Conservation (phyloP, 805 yeast species). For the Myxozyma monticola region DNA sequence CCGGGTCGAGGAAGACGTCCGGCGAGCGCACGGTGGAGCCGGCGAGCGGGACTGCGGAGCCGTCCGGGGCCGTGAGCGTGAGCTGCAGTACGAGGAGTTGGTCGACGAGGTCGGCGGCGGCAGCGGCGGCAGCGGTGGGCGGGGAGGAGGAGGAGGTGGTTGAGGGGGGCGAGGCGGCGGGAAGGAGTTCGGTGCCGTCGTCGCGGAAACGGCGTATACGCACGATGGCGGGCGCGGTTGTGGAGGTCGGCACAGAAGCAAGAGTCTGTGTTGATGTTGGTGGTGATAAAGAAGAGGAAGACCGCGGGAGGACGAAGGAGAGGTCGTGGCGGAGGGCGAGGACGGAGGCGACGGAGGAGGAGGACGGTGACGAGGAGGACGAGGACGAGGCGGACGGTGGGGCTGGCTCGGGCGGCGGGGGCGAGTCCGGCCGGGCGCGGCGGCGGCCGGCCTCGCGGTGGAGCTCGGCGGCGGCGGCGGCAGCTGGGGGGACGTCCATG, state of each 20-base stretch:
- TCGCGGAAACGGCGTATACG: background rate
- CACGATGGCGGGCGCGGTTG: background rate
- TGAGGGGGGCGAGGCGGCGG: background rate
- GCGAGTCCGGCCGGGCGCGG: too few relatives aligned
- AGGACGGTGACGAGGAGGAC: background rate
- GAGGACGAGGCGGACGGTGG: background rate
- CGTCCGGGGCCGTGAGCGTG: background rate
- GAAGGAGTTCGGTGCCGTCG: background rate
- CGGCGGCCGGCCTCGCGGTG: too few relatives aligned
- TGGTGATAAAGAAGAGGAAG: background rate
- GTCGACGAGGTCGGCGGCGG: too few relatives aligned
- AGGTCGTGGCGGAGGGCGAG: background rate
- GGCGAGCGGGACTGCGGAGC: background rate
- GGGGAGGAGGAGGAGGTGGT: background rate
- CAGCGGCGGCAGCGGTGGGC: background rate
- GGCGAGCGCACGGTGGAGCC: constrained; percentile 6
- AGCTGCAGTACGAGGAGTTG: background rate
- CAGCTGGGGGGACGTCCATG: too few relatives aligned
- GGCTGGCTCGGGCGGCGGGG: background rate
- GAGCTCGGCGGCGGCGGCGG: too few relatives aligned
- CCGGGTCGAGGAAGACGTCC: constrained; percentile 1
- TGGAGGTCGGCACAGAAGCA: background rate
- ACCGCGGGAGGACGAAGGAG: background rate
- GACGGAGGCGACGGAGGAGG: background rate
- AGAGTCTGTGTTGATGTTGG: background rate